phyloP scores from a whole-genome alignment of 1,139 yeast genomes.

The Petasospora rhodanensis region DNA sequence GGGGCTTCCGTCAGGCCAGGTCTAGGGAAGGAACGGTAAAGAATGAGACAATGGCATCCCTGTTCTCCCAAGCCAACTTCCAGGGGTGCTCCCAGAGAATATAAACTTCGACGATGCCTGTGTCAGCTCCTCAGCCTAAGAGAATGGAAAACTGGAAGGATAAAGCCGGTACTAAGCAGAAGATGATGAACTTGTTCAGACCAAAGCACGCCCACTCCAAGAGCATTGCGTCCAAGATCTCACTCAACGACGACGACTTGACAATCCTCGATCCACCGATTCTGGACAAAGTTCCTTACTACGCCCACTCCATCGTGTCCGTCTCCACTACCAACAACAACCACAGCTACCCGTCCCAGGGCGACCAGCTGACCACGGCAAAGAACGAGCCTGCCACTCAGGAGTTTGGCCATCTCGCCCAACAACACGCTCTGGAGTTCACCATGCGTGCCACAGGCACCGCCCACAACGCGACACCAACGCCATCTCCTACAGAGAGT shows the following conservation, averaged over 20 bases:
- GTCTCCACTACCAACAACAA: no score
- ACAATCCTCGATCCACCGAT: constrained; percentile 23
- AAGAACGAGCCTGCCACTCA: constrained; percentile 3
- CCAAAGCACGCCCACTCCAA: constrained; percentile 6
- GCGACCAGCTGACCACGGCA: no score
- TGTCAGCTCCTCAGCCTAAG: no score
- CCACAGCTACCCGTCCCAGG: no score
- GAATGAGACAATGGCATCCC: no score
- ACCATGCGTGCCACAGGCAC: constrained; percentile 6
- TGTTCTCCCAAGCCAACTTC: no score
- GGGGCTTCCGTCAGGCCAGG: no score
- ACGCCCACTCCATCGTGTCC: constrained; percentile 1
- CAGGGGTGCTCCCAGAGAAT: no score
- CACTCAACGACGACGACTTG: constrained; percentile 11
- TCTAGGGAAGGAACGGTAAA: no score
- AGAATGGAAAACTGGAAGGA: no score
- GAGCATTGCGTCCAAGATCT: constrained; percentile 2
- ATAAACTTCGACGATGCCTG: no score
- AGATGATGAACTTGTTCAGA: constrained; percentile 6
- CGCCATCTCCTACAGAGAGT: constrained; percentile 12
- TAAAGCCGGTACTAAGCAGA: neutral
- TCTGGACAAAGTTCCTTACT: constrained; percentile 10
- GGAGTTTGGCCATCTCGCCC: constrained; percentile 9
- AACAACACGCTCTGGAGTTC: constrained; percentile 12
- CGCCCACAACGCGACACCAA: constrained; percentile 3